Evolutionary conservation across 495 filamentous ascomycete species (phyloP), one percentile per base, ranked within the genome.

Genomic region (Penicillium cataractarum): DNA sequence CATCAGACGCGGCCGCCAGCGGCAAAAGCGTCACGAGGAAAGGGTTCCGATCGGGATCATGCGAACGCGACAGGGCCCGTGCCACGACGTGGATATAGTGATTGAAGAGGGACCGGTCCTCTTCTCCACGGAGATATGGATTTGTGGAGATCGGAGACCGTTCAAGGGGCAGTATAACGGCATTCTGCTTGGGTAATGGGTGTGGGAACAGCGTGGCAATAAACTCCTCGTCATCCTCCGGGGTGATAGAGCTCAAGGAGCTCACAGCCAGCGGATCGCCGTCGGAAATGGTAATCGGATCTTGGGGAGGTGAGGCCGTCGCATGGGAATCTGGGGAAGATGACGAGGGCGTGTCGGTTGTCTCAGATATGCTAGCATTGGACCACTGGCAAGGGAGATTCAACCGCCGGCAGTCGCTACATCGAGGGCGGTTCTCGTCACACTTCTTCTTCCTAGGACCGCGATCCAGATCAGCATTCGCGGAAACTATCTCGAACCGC

Each of bases 21-120:
- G 72, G 72, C 9, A 74, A 59, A 9, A 74, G 52, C 6, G 62
- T 69, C 2, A 61, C 55, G 12, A 74, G 52, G 53, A 74, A 74
- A 0, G 72, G 72, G 32, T 74, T 74, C 31, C 64, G 61, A 54
- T 72, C 61, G 49, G 60, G 35, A 57, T 71, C 65, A 35, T 63
- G 57, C 2, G 72, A 69, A 5, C 72, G 67, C 17, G 63, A 72
- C 1, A 74, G 53, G 6, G 70, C 63, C n/a, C 67, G 64, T 0
- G 72, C 60, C 4, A 72, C 70, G 27, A 71, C 64, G 24, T 71
- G 70, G 15, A 74, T 54, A 56, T 71, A 74, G 58, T 74, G 72
- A 24, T 74, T 74, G 32, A 69, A 74, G 0, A 72, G 65, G 0
- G 65, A 70, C 12, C 69, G 65, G 35, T 74, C 71, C 31, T 74